Conservation (phyloP, 148 eudicot species). For the Camellia granthamiana region DNA sequence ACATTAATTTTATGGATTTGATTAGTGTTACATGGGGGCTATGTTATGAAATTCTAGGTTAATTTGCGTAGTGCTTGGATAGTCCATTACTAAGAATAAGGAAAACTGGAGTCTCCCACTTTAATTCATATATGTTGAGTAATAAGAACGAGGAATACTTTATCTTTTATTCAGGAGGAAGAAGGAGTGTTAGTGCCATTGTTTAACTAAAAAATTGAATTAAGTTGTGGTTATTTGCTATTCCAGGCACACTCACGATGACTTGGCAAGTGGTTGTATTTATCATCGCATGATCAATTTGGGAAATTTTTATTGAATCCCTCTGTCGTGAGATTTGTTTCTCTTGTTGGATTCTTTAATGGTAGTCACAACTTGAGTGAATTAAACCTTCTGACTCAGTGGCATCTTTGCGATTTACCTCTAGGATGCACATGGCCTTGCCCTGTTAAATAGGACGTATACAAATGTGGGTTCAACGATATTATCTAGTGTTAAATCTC, state of each 20-base stretch:
- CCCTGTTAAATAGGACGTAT: neutral
- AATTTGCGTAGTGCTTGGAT: neutral
- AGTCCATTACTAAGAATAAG: neutral
- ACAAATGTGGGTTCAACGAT: neutral
- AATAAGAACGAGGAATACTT: neutral
- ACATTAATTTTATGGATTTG: neutral
- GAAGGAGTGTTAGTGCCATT: neutral
- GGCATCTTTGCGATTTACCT: no score
- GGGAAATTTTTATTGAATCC: neutral
- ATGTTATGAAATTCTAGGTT: neutral
- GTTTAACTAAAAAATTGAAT: neutral
- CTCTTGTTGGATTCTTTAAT: no score
- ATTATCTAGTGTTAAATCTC: neutral
- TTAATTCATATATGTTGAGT: neutral
- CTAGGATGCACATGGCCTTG: neutral
- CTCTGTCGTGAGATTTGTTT: neutral
- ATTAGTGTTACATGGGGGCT: neutral
- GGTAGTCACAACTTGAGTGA: no score
- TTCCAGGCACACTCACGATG: no score
- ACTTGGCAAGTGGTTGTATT: no score
- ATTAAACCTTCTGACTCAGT: no score
- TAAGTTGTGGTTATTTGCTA: no score
- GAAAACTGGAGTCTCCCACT: neutral
- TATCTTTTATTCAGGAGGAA: neutral
- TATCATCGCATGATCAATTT: neutral